These are phyloP conservation scores for Flagelloscypha sp. DNA, from an alignment of 768 basidiomycete genomes.

Conservation along the genomic window DNA sequence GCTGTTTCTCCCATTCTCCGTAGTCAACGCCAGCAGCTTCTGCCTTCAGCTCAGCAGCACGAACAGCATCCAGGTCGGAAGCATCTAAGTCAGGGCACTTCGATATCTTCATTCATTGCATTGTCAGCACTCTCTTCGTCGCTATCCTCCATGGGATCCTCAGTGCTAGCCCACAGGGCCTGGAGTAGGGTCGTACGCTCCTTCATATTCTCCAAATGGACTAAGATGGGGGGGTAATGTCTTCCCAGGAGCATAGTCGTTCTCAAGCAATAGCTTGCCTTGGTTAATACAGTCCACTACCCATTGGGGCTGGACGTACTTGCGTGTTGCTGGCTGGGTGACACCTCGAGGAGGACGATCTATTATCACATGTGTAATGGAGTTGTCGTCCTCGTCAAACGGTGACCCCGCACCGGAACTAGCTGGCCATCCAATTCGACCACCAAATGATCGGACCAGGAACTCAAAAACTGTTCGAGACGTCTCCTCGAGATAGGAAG, in stretches of 20 bases:
- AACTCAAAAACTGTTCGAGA: slow-evolving; percentile 92
- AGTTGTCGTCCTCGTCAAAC: slow-evolving; percentile 64
- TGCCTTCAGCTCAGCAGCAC: slow-evolving; percentile 86
- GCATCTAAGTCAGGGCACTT: slow-evolving; percentile 19
- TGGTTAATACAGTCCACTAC: slow-evolving; percentile 92
- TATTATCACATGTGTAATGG: slow-evolving; percentile 92
- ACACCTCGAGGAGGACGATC: slow-evolving; percentile 67
- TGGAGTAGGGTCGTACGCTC: slow-evolving; percentile 63
- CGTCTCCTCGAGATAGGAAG: slow-evolving; percentile 89
- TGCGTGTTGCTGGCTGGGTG: slow-evolving; percentile 46
- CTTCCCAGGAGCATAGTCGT: slow-evolving; percentile 77
- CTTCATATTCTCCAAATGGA: slow-evolving; percentile 81
- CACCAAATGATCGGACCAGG: slow-evolving; percentile 85
- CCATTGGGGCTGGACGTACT: slow-evolving; percentile 97
- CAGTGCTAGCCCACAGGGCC: slow-evolving; percentile 27
- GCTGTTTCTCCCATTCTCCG: slow-evolving; percentile 67
- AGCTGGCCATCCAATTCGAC: slow-evolving; percentile 81
- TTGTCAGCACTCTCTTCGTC: slow-evolving; percentile 24
- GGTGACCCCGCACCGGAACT: slow-evolving; percentile 80
- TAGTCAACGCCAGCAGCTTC: slow-evolving; percentile 83
- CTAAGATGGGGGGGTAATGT: slow-evolving; percentile 90
- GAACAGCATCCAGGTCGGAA: slow-evolving; percentile 37
- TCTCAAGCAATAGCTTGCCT: slow-evolving; percentile 76
- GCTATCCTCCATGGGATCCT: slow-evolving; percentile 22
- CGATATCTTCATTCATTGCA: slow-evolving; percentile 22